These are phyloP conservation scores for Pseudogymnoascus sp. DNA, from an alignment of 2,329 filamentous ascomycete genomes.

Conservation along the genomic window DNA sequence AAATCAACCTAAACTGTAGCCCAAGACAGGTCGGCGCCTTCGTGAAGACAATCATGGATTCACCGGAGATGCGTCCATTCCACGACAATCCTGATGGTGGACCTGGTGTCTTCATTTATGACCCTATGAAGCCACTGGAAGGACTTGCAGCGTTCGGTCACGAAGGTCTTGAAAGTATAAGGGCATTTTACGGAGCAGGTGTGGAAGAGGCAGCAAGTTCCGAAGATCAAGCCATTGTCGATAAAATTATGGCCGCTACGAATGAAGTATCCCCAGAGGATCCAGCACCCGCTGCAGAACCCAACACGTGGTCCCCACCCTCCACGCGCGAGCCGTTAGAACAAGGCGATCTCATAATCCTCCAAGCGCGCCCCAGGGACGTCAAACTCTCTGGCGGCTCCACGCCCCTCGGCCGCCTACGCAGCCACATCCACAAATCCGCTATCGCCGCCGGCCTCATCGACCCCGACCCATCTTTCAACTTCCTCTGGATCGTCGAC, in stretches of 20 bases:
- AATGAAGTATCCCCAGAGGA: conserved; percentile 14
- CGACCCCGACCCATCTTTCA: conserved; percentile 37
- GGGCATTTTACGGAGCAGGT: not conserved
- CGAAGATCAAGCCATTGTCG: not conserved
- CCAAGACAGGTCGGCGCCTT: conserved; percentile 52
- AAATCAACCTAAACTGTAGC: conserved; percentile 51
- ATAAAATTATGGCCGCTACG: not conserved
- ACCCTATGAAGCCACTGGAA: conserved; percentile 64
- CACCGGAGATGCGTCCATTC: conserved; percentile 50
- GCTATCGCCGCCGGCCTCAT: conserved; percentile 23
- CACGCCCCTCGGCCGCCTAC: conserved; percentile 38
- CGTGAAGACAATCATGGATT: conserved; percentile 63
- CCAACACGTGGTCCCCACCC: conserved; percentile 28
- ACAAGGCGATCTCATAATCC: conserved; percentile 70
- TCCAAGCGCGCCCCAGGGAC: conserved; percentile 66
- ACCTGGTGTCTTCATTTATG: conserved; percentile 70
- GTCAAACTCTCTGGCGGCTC: conserved; percentile 64
- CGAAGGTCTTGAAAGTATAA: conserved; percentile 52
- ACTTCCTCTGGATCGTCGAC: conserved; percentile 75
- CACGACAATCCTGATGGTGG: conserved; percentile 66
- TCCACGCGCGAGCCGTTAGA: conserved; percentile 30
- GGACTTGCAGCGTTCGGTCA: conserved; percentile 75
- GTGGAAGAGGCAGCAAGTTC: not conserved
- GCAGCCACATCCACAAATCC: conserved; percentile 25
- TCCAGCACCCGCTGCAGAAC: conserved; percentile 21